Evolutionary conservation across 441 rosid species (phyloP).

Genomic region (Gossypium lobatum): DNA sequence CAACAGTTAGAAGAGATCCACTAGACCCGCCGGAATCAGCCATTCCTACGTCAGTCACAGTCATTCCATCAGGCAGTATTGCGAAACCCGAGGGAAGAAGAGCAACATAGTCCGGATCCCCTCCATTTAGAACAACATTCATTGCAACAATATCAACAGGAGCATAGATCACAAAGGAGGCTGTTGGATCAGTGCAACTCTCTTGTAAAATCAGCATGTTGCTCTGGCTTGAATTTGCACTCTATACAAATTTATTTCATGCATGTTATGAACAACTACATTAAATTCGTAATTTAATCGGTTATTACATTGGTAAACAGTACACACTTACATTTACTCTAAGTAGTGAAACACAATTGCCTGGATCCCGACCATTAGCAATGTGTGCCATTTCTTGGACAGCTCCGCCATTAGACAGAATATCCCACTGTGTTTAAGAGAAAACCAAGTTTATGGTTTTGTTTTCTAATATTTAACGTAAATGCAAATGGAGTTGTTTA

Average conservation of each 20-base stretch:
- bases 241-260: conserved; percentile 27
- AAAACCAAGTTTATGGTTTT: background rate
- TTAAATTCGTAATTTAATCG: background rate
- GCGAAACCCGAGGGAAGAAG: conserved; percentile 87
- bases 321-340: conserved; percentile 54
- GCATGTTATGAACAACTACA: background rate
- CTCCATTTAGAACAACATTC: conserved; percentile 62
- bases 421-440: conserved; percentile 77
- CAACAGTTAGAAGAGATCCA: conserved; percentile 76
- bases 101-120: conserved; percentile 71
- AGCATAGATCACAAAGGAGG: conserved; percentile 69
- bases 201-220: conserved; percentile 87
- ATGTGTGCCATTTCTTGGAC: conserved; percentile 75
- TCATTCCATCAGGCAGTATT: conserved; percentile 66
- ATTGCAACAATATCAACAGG: conserved; percentile 66
- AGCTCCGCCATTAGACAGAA: conserved; percentile 58
- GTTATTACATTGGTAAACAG: background rate
- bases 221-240: conserved; percentile 51
- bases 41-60: conserved; percentile 15
- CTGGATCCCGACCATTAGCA: conserved; percentile 68
- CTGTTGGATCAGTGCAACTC: conserved; percentile 62
- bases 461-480: too few species aligned
- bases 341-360: conserved; percentile 76
- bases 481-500: background rate
- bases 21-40: conserved; percentile 28